Evolutionary conservation across 2,329 filamentous ascomycete species (phyloP), one percentile per base, ranked within the genome.

Genomic region (Penicillium griseofulvum): DNA sequence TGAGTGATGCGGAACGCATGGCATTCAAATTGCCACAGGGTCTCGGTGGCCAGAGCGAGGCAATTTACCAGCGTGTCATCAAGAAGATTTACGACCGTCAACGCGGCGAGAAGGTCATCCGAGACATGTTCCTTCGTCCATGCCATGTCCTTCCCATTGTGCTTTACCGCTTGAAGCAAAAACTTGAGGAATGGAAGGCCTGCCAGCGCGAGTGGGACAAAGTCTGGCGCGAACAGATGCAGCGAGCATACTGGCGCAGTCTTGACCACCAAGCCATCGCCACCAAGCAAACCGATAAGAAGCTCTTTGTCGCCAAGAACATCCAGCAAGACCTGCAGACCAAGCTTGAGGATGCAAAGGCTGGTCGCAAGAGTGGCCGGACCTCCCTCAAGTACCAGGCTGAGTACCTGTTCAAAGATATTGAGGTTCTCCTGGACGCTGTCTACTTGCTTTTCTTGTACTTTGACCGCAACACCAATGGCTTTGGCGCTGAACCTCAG

Each of bases 181-280:
- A 97, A 72, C 87, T 95, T 42, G 94, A 99, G 73, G 92, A 97
- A 68, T 99, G 94, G 94, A 91, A 96, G 61, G 92, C 95, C 64
- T 93, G 91, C 6, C 92, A 90, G 80, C 90, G 94, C 31, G 95
- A 99, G 71, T 99, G 94, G 94, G 92, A 97, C 74, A 97, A 97
- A 75, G 91, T 99, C 8, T 99, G 94, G 94, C 91, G 94, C 60
- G 87, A 91, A 47, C 94, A 97, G 76, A 97, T 93, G 24, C 89
- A 96, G 69, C 87, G 89, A 67, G 93, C 96, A 78, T 96, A 97
- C 75, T 90, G 95, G 76, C 95, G 91, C 78, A 96, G 91, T 72
- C 84, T 99, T 49, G 94, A 99, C 68, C 94, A 99, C 69, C 96
- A 97, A 83, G 91, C 91, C 19, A 91, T 96, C 56, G 87, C 91